Conservation (phyloP, 2,329 filamentous ascomycete genomes). For the Fusarium pseudoanthophilum region DNA sequence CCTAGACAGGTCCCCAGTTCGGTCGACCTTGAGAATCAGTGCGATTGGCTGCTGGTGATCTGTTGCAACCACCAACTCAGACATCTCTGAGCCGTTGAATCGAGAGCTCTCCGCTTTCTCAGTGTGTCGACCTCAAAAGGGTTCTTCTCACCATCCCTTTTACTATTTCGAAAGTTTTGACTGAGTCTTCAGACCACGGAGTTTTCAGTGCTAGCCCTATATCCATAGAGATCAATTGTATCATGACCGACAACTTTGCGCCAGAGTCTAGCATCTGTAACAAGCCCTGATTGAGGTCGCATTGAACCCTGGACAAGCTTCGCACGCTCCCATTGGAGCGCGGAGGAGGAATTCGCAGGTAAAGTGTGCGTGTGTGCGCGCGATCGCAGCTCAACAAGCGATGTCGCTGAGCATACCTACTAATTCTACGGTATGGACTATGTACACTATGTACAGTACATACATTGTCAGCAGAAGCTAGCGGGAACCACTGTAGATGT, state of each 20-base stretch:
- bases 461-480: constrained; percentile 14
- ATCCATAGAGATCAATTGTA: constrained; percentile 1
- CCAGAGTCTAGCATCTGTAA: constrained; percentile 12
- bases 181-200: constrained; percentile 20
- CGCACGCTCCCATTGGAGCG: constrained; percentile 33
- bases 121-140: constrained; percentile 7
- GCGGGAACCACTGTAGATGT: constrained; percentile 27
- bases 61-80: constrained; percentile 36
- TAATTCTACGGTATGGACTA: constrained; percentile 2
- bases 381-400: constrained; percentile 34
- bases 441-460: not conserved
- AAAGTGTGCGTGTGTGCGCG: constrained; percentile 32
- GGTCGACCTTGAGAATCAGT: constrained; percentile 29
- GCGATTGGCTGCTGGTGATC: constrained; percentile 38
- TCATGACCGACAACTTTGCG: constrained; percentile 31
- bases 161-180: constrained; percentile 1
- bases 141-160: constrained; percentile 9
- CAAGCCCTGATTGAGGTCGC: constrained; percentile 34
- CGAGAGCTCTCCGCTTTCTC: constrained; percentile 22
- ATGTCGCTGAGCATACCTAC: constrained; percentile 23
- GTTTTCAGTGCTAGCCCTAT: not conserved
- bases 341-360: constrained; percentile 21
- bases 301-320: constrained; percentile 35
- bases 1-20: constrained; percentile 32
- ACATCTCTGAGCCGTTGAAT: constrained; percentile 30